Evolutionary conservation across 805 yeast genomes (phyloP), one percentile per base, ranked within the genome.

Genomic region (Sungouiozyma intestinalis): DNA sequence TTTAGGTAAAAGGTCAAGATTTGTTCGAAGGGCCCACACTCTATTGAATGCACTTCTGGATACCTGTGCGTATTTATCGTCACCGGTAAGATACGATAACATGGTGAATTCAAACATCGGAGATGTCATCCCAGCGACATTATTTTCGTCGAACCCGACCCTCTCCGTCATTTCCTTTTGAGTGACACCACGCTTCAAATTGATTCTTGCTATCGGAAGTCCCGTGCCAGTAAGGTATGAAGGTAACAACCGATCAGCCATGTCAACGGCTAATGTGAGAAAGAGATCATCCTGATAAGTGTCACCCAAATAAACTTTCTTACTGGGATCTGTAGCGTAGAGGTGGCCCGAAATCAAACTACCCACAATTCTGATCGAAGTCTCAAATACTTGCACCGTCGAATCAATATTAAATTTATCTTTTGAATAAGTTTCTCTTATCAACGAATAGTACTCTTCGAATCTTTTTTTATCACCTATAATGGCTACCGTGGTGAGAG

Each of bases 51-150:
- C 80, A 36, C 64, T 57, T 43, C 74, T 71, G 1, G 92, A 71
- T 1, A 72, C 69, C 4, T 66, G 60, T 50, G 80, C 92, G 58
- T 84, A 90, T 32, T 74, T 68, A 2, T 74, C 67, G 55, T 88
- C 90, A 3, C 82, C 81, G 0, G 95, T 83, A 18, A 90, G 66
- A 39, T 76, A 63, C 1, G 94, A 84, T 21, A 88, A 65, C 33
- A 88, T 61, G 0, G 88, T 74, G 57, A 90, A 75, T 61, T 88
- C 97, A 33, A 88, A 65, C 46, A 86, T 71, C 2, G 94, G 84
- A 1, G 88, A 77, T 0, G 87, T 81, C 15, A 88, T 90, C 2
- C 96, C 97, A 0, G 96, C 82, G 0, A 87, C 74, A 56, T 95
- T 87, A 5, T 87, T 87, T 46, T 85, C 94, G 11, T 24, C 29